phyloP scores from a whole-genome alignment of 208 protist species.

The Novymonas esmeraldas region DNA sequence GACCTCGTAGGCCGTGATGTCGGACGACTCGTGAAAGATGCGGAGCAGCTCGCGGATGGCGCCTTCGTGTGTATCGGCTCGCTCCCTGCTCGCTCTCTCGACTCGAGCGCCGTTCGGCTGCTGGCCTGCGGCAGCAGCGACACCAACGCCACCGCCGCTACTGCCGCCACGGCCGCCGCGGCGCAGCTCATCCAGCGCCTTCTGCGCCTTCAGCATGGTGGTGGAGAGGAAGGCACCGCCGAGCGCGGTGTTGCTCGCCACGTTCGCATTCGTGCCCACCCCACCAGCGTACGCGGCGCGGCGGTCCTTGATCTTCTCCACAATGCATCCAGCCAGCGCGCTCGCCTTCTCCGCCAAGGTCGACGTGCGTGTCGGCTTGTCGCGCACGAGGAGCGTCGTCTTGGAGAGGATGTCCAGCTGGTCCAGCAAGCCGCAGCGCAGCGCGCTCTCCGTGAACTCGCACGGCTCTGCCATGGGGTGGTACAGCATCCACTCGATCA shows the following conservation, averaged over 20 bases:
- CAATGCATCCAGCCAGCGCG: conserved; percentile 23
- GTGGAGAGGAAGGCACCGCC: conserved; percentile 15
- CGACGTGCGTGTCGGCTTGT: conserved; percentile 49
- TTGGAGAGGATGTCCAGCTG: conserved; percentile 54
- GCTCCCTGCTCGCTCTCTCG: neutral
- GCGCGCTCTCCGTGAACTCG: conserved; percentile 52
- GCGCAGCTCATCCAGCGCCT: conserved; percentile 23
- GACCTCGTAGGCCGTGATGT: conserved; percentile 58
- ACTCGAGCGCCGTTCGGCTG: neutral
- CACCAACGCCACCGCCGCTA: neutral
- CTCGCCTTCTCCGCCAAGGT: conserved; percentile 47
- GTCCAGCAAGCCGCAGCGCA: conserved; percentile 69
- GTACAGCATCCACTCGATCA: conserved; percentile 85
- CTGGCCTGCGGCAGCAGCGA: neutral
- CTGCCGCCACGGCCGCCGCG: conserved; percentile 10
- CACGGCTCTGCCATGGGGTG: conserved; percentile 51
- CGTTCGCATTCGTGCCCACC: conserved; percentile 9
- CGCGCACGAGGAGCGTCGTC: conserved; percentile 35
- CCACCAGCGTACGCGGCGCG: conserved; percentile 3
- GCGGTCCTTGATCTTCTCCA: conserved; percentile 30
- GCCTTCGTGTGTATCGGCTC: conserved; percentile 28
- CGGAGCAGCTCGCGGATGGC: conserved; percentile 35
- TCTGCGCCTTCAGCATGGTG: conserved; percentile 27
- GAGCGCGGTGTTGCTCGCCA: conserved; percentile 6
- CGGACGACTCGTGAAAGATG: conserved; percentile 30